Evolutionary conservation across 257 asterid species (phyloP), one percentile per base, ranked within the genome.

Genomic region (Gentiana macrophylla): DNA sequence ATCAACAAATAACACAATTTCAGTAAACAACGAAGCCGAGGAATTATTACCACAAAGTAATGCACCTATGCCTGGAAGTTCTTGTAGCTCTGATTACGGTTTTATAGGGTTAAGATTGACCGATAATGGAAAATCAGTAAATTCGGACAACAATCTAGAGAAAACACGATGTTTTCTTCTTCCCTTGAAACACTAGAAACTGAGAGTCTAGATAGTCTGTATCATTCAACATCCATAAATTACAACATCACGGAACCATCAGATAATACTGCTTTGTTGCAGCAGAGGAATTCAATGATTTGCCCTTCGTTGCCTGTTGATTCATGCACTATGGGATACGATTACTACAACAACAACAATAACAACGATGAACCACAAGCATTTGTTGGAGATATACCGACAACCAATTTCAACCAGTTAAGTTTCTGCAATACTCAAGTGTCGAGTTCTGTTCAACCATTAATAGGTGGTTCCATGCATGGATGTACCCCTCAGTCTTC

Each of bases 31-130:
- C 62, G 52, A 58, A 48, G 57, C 56, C 50, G 50, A 47, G 10
- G 9, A 41, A 41, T 41, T 24, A 24, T 24, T 24, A 24, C 52
- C 72, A 50, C 61, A 71, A 0, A 15, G 32, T 12, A 53, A 37
- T 8, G 34, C 13, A 32, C 15, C 55, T 41, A 49, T 12, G 24
- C 43, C 69, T 5, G 36, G 51, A 12, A 13, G 24, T 12, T 44
- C 50, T 5, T 37, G 61, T 32, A 41, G 33, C 12, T 32, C 51
- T 35, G 32, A 66, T 34, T 41, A 5, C 9, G 71, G 49, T 9
- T 86, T 77, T 45, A 69, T 79, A 6, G 94, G 95, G 10, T 74
- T 75, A 48, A 77, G 82, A 62, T 48, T 83, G 36, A 52, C 80
- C 13, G 67, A 61, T 35, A 77, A 74, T 61, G 82, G 84, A 34